Evolutionary conservation across 768 basidiomycete species (phyloP).

Genomic region (Hericium alpestre): DNA sequence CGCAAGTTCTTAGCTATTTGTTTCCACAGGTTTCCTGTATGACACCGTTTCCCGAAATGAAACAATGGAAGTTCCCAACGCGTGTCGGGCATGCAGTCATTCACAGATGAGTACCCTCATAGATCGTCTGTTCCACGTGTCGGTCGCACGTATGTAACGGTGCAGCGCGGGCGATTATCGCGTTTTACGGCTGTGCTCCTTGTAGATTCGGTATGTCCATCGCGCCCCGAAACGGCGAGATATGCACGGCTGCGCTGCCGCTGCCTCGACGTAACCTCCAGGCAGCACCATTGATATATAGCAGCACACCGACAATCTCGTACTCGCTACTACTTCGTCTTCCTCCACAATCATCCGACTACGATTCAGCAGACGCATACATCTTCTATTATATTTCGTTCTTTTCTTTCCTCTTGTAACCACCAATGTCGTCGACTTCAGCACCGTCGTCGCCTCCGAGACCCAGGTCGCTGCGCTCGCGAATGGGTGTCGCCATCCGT

Average conservation of each 20-base stretch:
- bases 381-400: too few relatives aligned
- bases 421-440: not conserved
- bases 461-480: slow-evolving; percentile 8
- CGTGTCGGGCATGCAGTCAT: not conserved
- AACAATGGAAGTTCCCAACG: not conserved
- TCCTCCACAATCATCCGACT: not conserved
- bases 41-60: not conserved
- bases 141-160: not conserved
- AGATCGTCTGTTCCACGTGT: not conserved
- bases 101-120: not conserved
- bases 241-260: slow-evolving; percentile 8
- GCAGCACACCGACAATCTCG: slow-evolving; percentile 1
- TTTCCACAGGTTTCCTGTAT: not conserved
- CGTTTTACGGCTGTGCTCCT: not conserved
- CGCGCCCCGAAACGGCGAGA: slow-evolving; percentile 1
- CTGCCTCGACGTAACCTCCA: slow-evolving; percentile 10
- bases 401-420: too few relatives aligned
- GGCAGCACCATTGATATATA: slow-evolving; percentile 11
- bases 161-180: not conserved
- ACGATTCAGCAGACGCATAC: too few relatives aligned
- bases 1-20: too few relatives aligned
- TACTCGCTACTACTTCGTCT: not conserved
- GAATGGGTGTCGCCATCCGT: slow-evolving; percentile 11
- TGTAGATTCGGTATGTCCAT: not conserved
- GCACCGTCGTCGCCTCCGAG: slow-evolving; percentile 3